phyloP scores from a whole-genome alignment of 2,329 filamentous ascomycete species.

The Diplodia seriata region DNA sequence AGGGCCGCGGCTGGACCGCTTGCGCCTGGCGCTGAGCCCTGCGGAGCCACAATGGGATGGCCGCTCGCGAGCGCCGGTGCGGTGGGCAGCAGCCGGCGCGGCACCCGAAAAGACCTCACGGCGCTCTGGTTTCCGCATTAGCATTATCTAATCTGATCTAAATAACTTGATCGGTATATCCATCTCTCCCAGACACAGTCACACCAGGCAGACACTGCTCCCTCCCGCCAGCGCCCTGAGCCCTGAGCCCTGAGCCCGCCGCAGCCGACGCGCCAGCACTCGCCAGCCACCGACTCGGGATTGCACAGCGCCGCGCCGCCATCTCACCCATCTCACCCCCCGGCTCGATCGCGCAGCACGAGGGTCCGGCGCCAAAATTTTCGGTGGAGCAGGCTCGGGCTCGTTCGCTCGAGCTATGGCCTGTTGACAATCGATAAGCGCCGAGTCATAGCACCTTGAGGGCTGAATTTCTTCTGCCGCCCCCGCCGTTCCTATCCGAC shows the following conservation, averaged over 20 bases:
- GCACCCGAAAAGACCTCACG: conserved; percentile 16
- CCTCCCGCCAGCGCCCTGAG: not conserved
- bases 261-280: conserved; percentile 4
- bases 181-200: conserved; percentile 16
- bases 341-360: not conserved
- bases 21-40: conserved; percentile 15
- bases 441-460: conserved; percentile 31
- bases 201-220: not conserved
- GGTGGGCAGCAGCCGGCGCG: conserved; percentile 5
- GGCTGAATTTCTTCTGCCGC: conserved; percentile 30
- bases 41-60: not conserved
- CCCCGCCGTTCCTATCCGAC: conserved; percentile 28
- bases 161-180: conserved; percentile 22
- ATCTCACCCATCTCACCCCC: too few relatives aligned
- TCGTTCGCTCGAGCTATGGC: conserved; percentile 28
- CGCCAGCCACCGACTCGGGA: conserved; percentile 11
- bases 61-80: not conserved
- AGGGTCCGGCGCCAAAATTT: conserved; percentile 9
- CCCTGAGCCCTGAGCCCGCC: not conserved
- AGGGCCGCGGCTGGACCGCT: not conserved
- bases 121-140: conserved; percentile 10
- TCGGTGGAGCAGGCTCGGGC: conserved; percentile 23
- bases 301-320: conserved; percentile 7
- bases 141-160: conserved; percentile 31
- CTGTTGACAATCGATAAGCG: conserved; percentile 26